Percentiles rank a stretch among this genome's conserved stretches.
These are phyloP conservation scores for Tylopilus orsonianus DNA, from an alignment of 1,284 basidiomycete genomes.

Conservation along the genomic window DNA sequence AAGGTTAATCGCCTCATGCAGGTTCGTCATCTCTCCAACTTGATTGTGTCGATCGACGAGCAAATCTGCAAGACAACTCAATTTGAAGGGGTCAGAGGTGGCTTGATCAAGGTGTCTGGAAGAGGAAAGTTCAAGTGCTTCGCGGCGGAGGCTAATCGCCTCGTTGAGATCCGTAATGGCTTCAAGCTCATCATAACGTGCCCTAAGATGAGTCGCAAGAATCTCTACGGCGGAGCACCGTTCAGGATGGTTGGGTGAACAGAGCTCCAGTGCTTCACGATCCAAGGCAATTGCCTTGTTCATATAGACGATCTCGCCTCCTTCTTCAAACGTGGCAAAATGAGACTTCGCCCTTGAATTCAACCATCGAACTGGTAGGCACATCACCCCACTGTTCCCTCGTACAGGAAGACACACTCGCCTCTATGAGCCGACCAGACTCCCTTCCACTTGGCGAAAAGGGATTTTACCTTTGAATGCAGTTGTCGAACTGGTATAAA, in stretches of 20 bases:
- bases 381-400: background rate
- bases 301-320: constrained; percentile 30
- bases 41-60: too few relatives aligned
- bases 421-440: too few relatives aligned
- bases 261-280: background rate
- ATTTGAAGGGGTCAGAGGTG: too few relatives aligned
- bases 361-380: background rate
- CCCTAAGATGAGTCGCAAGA: background rate
- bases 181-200: background rate
- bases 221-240: background rate
- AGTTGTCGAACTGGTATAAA: too few relatives aligned
- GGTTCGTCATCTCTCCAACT: too few relatives aligned
- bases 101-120: background rate
- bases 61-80: too few relatives aligned
- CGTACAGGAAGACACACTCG: too few relatives aligned
- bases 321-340: background rate
- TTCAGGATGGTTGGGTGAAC: background rate
- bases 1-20: too few relatives aligned
- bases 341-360: background rate
- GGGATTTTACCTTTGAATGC: too few relatives aligned
- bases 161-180: background rate
- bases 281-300: background rate
- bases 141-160: background rate
- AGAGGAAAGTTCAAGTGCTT: too few relatives aligned
- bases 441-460: too few relatives aligned